Base-by-base conservation (phyloP, 768 basidiomycete species). In the Rhodotorula taiwanensis region DNA sequence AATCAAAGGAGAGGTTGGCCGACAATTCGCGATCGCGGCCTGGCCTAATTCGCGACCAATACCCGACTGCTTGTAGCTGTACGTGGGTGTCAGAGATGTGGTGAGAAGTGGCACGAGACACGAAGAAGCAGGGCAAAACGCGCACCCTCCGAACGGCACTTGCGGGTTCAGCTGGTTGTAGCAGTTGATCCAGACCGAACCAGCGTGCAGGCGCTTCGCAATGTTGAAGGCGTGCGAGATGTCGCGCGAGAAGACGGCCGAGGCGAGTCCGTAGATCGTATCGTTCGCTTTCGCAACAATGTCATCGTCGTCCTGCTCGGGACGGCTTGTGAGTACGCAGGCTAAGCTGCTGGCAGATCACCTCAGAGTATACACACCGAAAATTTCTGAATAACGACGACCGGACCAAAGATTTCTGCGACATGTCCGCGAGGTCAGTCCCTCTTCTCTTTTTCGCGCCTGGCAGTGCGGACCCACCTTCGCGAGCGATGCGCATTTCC, bases 331-430 rank as follows among this genome's bases (percentile, higher is more conserved):
- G 10, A 39, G 36, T 16, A 39, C 36, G n/a, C n/a, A n/a, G n/a
- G n/a, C n/a, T n/a, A 39, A 39, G 10, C 16, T 39, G 10, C 16
- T 39, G 16, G 36, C 36, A 39, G 36, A 39, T 39, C 36, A 39
- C 36, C 16, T 9, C 16, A 39, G 36, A 16, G 36, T 39, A 39
- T 39, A 39, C 43, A 21, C 43, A 44, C 43, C 20, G 84, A 81
- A 78, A 91, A 90, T 74, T 84, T 85, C 78, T 85, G 81, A 43
- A 91, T 77, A 30, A 84, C 86, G 59, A 83, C 83, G 47, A 89
- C 86, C 9, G 88, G 87, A 5, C 87, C 55, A 16, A 39, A 10
- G 25, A 43, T 34, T 30, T 47, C 33, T n/a, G 6, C 9, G 23
- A 23, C 31, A 5, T 36, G 34, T 7, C 5, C 13, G 33, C 33